Evolutionary conservation across 73 alveolate genomes (phyloP).

Genomic region (Paramecium sonneborni): DNA sequence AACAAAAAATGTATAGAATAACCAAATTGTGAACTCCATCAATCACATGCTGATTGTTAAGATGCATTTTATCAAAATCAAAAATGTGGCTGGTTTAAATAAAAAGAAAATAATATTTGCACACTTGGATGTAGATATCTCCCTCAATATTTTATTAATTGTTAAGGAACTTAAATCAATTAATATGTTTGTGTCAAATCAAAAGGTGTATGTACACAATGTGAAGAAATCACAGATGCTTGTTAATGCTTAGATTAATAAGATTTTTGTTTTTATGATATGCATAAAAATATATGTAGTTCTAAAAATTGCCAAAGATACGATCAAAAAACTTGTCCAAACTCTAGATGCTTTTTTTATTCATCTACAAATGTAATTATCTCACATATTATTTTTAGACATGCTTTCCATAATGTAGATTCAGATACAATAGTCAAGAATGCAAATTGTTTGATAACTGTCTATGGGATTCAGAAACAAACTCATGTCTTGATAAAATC

Average conservation of each 20-base stretch:
- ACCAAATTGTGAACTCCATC: not conserved
- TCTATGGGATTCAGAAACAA: not conserved
- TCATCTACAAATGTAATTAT: not conserved
- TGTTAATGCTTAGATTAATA: not conserved
- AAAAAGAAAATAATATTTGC: not conserved
- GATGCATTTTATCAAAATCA: not conserved
- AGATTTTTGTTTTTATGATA: not conserved
- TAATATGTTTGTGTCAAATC: not conserved
- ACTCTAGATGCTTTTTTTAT: not conserved
- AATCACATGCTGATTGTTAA: not conserved
- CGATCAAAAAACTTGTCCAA: not conserved
- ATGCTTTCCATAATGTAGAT: not conserved
- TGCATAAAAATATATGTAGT: not conserved
- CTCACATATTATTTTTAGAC: not conserved
- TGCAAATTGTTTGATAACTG: not conserved
- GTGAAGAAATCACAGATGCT: slow-evolving; percentile 37
- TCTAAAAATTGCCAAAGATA: not conserved
- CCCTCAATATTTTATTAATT: not conserved
- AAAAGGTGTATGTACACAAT: not conserved
- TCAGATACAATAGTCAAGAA: not conserved
- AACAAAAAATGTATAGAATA: not conserved
- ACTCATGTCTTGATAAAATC: not conserved
- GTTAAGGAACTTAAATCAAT: not conserved
- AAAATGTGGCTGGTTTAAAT: not conserved
- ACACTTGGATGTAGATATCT: not conserved